Conservation (phyloP, 441 rosid genomes). For the Erodium moschatum region DNA sequence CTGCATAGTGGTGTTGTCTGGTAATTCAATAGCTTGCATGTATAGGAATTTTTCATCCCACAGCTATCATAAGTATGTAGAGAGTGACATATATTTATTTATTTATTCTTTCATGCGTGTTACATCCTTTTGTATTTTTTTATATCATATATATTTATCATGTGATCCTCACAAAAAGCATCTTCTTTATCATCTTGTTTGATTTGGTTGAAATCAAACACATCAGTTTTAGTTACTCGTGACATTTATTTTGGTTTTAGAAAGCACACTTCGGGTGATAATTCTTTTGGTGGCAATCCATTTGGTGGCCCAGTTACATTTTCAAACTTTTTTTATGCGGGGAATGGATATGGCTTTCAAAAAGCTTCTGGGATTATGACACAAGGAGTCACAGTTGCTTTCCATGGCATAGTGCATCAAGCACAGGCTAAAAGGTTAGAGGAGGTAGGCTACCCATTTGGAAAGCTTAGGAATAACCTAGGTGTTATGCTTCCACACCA, state of each 20-base stretch:
- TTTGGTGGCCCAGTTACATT: constrained; percentile 41
- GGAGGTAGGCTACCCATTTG: constrained; percentile 41
- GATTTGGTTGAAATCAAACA: constrained; percentile 5
- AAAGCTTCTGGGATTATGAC: constrained; percentile 40
- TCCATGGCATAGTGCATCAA: constrained; percentile 39
- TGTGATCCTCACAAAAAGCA: too few species aligned
- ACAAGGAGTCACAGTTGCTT: constrained; percentile 34
- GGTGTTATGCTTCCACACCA: constrained; percentile 44
- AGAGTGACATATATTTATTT: too few species aligned
- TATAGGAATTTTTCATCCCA: not conserved
- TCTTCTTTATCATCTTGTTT: not conserved
- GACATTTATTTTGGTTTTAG: constrained; percentile 37
- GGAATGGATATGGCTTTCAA: constrained; percentile 42
- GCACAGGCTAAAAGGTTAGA: constrained; percentile 34
- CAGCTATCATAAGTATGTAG: too few species aligned
- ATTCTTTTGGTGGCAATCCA: constrained; percentile 44
- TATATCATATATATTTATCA: too few species aligned
- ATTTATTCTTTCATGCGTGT: too few species aligned
- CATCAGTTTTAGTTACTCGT: constrained; percentile 25
- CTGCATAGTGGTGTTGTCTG: not conserved
- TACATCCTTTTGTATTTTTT: too few species aligned
- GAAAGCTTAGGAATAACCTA: constrained; percentile 33
- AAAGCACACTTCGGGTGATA: constrained; percentile 41
- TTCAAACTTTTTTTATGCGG: constrained; percentile 36
- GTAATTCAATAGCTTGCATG: not conserved